Base-by-base conservation (phyloP, 108 stramenopile species). In the Mediolabrus comicus region DNA sequence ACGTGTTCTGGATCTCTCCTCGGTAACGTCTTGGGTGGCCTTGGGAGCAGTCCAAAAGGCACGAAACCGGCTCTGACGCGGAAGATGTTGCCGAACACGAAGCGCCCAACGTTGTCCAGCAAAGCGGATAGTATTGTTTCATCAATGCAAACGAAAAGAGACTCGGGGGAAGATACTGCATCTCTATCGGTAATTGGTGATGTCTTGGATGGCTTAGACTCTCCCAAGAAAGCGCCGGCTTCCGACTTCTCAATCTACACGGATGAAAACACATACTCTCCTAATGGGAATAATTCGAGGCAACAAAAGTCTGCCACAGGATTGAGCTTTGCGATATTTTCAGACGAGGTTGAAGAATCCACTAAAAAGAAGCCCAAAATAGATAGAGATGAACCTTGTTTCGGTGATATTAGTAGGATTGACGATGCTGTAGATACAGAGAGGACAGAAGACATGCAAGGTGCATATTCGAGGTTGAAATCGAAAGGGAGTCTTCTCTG, bases 321-420 rank as follows among this genome's bases (percentile, higher is more conserved):
- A 12, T 62, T 75, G 53, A 62, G 56, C 22, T 80, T 80, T 59
- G 68, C 74, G 31, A 70, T 80, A 38, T 80, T 80, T 41, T 70
- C 73, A 0, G 79, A 80, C 26, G 71, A 69, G 36, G 22, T 24
- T 41, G 31, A 29, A 34, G 13, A 32, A 25, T 67, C 67, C 22
- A 3, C 39, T 22, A 53, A 68, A 36, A 72, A 72, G 62, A 72
- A 63, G 27, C 33, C 33, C n/a, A 69, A 62, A 22, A 31, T 63
- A n/a, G 28, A 16, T 13, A 24, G 11, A 29, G 41, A 60, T 41
- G 62, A 68, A 19, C 68, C 67, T 49, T 54, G 61, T 32, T 76
- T 76, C 51, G 75, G 75, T 22, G 75, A 76, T 34, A 69, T 76
- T 28, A 76, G 75, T 38, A 66, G 41, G 35, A 76, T 76, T 30